A percentile compares a stretch with the other conserved stretches of the same genome.
Evolutionary conservation across 371 early-diverging fungal genomes (phyloP).

Genomic region (Synchytrium microbalum): DNA sequence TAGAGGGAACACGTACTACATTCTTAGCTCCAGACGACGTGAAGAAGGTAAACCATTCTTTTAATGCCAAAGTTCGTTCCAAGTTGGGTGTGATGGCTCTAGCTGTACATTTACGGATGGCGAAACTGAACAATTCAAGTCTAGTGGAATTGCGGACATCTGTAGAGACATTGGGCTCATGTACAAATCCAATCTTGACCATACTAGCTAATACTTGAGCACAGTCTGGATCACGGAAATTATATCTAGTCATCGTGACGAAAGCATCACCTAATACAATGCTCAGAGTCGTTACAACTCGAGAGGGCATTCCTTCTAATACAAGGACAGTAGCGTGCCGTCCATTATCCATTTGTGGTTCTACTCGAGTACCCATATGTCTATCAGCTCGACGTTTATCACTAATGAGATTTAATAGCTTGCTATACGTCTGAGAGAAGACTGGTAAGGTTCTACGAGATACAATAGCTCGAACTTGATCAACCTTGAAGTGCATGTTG

Average conservation of each 20-base stretch:
- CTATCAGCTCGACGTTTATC: not conserved
- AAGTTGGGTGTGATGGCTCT: conserved; percentile 33
- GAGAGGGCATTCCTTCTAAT: conserved; percentile 27
- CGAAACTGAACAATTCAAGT: conserved; percentile 19
- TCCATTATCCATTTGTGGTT: not conserved
- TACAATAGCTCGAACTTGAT: conserved; percentile 31
- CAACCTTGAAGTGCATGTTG: conserved; percentile 22
- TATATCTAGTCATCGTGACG: conserved; percentile 53
- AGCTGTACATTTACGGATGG: conserved; percentile 30
- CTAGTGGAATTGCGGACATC: conserved; percentile 13
- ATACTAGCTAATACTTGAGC: conserved; percentile 40
- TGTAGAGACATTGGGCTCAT: conserved; percentile 3
- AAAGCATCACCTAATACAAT: conserved; percentile 32
- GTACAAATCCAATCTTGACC: conserved; percentile 19
- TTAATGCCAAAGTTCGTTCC: conserved; percentile 31
- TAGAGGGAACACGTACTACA: conserved; percentile 54
- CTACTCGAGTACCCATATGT: not conserved
- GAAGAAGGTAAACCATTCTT: conserved; percentile 35
- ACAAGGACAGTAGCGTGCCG: not conserved
- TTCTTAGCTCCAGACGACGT: conserved; percentile 38
- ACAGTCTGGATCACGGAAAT: conserved; percentile 66
- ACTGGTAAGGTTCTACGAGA: conserved; percentile 59
- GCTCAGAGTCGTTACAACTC: conserved; percentile 9
- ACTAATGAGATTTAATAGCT: not conserved
- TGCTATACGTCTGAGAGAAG: conserved; percentile 46